These are phyloP conservation scores for Leucocoprinus sp. DNA, from an alignment of 768 basidiomycete genomes.

Conservation along the genomic window DNA sequence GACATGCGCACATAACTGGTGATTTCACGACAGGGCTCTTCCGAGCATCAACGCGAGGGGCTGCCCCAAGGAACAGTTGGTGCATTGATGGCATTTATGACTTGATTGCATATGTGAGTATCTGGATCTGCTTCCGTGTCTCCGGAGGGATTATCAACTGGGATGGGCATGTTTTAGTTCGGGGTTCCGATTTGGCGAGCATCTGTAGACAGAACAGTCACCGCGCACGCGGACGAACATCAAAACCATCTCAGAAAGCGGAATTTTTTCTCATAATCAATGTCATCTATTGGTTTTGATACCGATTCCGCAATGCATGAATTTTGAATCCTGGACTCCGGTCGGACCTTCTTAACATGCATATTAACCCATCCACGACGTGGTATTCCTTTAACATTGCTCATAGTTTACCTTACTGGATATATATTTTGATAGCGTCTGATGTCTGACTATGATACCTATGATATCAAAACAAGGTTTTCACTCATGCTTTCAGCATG, in stretches of 20 bases:
- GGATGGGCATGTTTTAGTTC: conserved; percentile 26
- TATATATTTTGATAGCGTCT: no score
- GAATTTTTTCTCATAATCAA: conserved; percentile 31
- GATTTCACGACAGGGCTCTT: conserved; percentile 65
- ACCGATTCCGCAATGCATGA: not conserved
- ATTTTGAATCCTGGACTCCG: not conserved
- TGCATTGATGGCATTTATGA: conserved; percentile 49
- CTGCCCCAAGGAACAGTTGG: conserved; percentile 49
- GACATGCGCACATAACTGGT: conserved; percentile 67
- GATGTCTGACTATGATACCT: no score
- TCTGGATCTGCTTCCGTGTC: not conserved
- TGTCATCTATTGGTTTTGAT: not conserved
- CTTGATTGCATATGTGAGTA: conserved; percentile 37
- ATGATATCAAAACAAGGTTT: no score
- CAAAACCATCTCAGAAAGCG: conserved; percentile 31
- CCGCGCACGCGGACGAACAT: conserved; percentile 40
- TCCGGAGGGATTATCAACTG: conserved; percentile 6
- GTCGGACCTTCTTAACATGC: no score
- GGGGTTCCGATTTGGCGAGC: conserved; percentile 45
- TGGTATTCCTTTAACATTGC: no score
- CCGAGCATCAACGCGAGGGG: conserved; percentile 57
- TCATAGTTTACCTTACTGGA: no score
- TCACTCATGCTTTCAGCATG: no score
- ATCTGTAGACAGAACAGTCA: conserved; percentile 39
- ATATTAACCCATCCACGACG: no score